phyloP scores from a whole-genome alignment of 2,329 filamentous ascomycete species.

The Cercospora berteroae region DNA sequence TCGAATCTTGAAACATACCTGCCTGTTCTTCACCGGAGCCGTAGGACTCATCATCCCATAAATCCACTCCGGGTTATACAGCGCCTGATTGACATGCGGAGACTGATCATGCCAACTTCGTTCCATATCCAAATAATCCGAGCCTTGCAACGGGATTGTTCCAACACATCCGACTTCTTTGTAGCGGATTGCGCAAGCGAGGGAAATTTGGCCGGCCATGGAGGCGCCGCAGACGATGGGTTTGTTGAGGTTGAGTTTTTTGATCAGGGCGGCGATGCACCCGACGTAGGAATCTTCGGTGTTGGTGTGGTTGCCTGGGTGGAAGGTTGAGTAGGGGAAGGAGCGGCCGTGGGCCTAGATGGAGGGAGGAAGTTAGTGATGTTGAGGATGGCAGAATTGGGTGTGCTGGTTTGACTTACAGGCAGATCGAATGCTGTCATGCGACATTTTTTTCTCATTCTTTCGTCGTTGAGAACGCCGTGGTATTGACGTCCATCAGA shows the following conservation, averaged over 20 bases:
- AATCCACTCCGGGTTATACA: constrained; percentile 49
- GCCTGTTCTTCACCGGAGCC: constrained; percentile 44
- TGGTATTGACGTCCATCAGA: constrained; percentile 52
- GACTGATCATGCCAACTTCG: constrained; percentile 46
- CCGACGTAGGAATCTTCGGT: constrained; percentile 50
- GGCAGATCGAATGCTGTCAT: constrained; percentile 54
- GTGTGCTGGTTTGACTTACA: no score
- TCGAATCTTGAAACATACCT: no score
- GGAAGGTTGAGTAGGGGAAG: constrained; percentile 45
- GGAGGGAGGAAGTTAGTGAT: background rate
- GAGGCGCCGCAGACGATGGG: constrained; percentile 52
- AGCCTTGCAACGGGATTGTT: constrained; percentile 49
- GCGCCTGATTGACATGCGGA: constrained; percentile 49
- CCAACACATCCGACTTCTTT: constrained; percentile 50
- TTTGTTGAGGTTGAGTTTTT: constrained; percentile 45
- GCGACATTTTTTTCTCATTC: constrained; percentile 48
- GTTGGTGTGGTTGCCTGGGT: constrained; percentile 48
- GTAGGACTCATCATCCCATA: constrained; percentile 53
- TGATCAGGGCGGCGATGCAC: constrained; percentile 47
- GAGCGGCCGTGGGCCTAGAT: constrained; percentile 46
- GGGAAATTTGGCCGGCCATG: constrained; percentile 52
- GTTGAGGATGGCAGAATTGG: no score
- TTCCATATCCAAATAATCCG: constrained; percentile 45
- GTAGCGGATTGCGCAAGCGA: constrained; percentile 49
- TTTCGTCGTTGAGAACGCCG: constrained; percentile 51